Conservation (phyloP, 306 rosid species). For the Dryas octopetala region DNA sequence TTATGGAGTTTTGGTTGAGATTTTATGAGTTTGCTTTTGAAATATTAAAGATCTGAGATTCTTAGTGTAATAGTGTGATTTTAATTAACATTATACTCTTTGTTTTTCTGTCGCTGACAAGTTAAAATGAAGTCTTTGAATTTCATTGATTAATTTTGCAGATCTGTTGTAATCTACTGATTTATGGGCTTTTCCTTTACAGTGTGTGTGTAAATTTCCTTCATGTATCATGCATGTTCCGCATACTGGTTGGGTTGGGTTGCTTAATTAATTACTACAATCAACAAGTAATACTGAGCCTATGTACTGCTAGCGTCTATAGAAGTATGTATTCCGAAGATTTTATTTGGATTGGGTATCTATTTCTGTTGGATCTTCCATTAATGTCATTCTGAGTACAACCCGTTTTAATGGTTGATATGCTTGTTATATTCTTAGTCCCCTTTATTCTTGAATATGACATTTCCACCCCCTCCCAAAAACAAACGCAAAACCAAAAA, state of each 20-base stretch:
- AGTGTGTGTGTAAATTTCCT: background rate
- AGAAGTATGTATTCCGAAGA: background rate
- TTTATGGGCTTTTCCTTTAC: background rate
- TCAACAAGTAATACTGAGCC: too few relatives aligned
- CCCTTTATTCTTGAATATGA: too few relatives aligned
- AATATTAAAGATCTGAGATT: slow-evolving; percentile 1
- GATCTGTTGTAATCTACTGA: slow-evolving; percentile 3
- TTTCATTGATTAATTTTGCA: background rate
- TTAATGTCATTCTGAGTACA: background rate
- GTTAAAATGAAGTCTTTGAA: background rate
- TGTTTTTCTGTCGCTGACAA: background rate
- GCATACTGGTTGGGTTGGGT: background rate
- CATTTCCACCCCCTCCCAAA: too few relatives aligned
- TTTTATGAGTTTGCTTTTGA: background rate
- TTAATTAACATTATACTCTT: background rate
- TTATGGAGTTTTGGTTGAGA: background rate
- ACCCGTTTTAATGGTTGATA: background rate
- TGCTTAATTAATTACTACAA: background rate
- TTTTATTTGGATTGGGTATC: background rate
- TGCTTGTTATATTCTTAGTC: too few relatives aligned
- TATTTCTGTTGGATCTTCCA: too few relatives aligned
- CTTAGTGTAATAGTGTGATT: background rate
- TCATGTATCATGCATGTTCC: too few relatives aligned
- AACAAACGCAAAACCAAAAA: too few relatives aligned
- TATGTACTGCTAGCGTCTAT: too few relatives aligned